Evolutionary conservation across 2,329 filamentous ascomycete genomes (phyloP).

Genomic region (Microdochium bolleyi): DNA sequence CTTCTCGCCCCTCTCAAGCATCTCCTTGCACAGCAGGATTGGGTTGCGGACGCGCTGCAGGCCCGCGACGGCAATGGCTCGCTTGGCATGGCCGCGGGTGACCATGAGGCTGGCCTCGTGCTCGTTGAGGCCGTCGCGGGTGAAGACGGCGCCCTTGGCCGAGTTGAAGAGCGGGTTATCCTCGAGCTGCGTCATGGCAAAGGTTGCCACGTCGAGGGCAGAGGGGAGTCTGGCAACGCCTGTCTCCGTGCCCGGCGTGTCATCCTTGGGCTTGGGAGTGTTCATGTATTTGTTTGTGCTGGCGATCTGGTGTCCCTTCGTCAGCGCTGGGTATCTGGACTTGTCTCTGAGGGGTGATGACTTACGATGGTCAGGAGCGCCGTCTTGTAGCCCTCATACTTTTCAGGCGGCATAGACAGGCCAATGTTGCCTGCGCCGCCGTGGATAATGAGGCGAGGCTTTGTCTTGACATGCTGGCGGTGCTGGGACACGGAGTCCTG

Average conservation of each 20-base stretch:
- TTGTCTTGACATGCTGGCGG: conserved; percentile 14
- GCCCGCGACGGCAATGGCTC: conserved; percentile 70
- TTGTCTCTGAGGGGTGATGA: background rate
- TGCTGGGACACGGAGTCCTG: no score
- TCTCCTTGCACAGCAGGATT: conserved; percentile 61
- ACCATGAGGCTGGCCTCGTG: conserved; percentile 87
- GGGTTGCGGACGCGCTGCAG: conserved; percentile 71
- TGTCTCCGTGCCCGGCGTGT: no score
- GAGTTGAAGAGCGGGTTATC: conserved; percentile 79
- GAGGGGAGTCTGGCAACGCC: conserved; percentile 31
- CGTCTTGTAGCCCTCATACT: conserved; percentile 49
- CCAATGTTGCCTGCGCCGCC: conserved; percentile 66
- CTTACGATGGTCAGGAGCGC: conserved; percentile 56
- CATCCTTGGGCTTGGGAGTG: conserved; percentile 13
- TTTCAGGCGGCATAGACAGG: conserved; percentile 47
- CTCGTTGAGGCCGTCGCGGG: conserved; percentile 72
- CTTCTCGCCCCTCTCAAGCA: conserved; percentile 59
- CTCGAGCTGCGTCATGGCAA: conserved; percentile 70
- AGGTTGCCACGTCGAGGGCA: conserved; percentile 66
- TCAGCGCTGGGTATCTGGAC: background rate
- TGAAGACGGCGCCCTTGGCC: conserved; percentile 80
- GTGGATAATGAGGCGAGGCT: conserved; percentile 60
- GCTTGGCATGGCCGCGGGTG: conserved; percentile 62
- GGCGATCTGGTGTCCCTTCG: conserved; percentile 26
- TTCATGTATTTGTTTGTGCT: conserved; percentile 39